Evolutionary conservation across 345 rosid species (phyloP), one percentile per base, ranked within the genome.

Genomic region (Pistacia vera): DNA sequence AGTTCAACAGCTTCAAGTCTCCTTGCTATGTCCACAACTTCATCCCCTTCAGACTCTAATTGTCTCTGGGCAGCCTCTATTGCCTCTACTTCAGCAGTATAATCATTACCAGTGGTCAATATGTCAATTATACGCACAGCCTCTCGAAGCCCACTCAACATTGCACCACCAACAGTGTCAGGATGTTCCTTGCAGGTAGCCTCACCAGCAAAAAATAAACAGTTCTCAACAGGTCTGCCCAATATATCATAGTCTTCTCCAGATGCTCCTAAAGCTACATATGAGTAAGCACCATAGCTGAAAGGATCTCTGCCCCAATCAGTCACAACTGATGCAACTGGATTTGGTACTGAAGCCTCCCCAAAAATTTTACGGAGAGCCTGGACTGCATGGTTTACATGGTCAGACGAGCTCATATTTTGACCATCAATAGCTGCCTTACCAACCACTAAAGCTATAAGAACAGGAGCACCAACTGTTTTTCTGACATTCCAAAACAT

Each of bases 181-280:
- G 99, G 99, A 88, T 97, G 98, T 88, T 97, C 98, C 90, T 94
- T 97, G 95, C 99, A 94, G 63, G 99, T 97, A 72, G 98, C 97
- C 85, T 97, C 99, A 78, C 99, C 99, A 77, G 97, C 99, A 85
- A 97, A 97, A 84, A 97, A 97, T 87, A 97, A 75, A 84, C 97
- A 87, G 77, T 91, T 92, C 73, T 90, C 93, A 81, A 97, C 92
- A 70, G 99, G 99, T 83, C 89, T 86, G 71, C 98, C 98, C 88
- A 97, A 71, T 71, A 89, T 85, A 78, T 97, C 99, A 86, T 97
- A 97, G 86, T 97, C 99, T 87, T 92, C 99, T 60, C 99, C 99
- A 51, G 98, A 94, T 76, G 99, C 89, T 76, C 99, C 99, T 80
- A 94, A 86, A 49, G 99, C 98, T 79, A 97, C 98, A 85, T 94